Conservation (phyloP, 495 filamentous ascomycete genomes). For the Aspergillus asperescens region DNA sequence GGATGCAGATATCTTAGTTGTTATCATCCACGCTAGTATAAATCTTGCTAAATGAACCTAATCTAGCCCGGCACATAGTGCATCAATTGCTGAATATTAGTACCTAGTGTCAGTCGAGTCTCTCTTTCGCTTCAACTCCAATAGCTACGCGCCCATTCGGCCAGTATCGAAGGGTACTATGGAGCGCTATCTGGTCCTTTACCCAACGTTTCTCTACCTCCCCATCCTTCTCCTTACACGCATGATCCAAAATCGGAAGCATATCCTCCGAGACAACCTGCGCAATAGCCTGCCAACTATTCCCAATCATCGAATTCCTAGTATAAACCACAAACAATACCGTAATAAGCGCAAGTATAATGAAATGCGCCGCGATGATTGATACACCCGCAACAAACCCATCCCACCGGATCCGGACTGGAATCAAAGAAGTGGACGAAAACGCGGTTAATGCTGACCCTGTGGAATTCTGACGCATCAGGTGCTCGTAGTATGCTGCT, state of each 20-base stretch:
- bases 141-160: no score
- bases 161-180: no score
- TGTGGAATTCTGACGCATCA: not conserved
- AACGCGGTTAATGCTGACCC: not conserved
- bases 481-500: not conserved
- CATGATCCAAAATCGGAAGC: not conserved
- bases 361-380: not conserved
- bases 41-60: no score
- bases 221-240: constrained; percentile 1
- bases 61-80: no score
- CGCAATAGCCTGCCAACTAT: constrained; percentile 7
- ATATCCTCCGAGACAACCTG: constrained; percentile 4
- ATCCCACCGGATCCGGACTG: not conserved
- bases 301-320: constrained; percentile 1
- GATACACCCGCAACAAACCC: not conserved
- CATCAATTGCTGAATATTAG: no score
- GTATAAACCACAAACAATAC: not conserved
- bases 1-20: no score
- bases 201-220: not conserved
- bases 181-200: not conserved
- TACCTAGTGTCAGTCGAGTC: no score
- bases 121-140: no score
- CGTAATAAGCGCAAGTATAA: not conserved
- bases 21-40: no score
- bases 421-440: not conserved